phyloP scores from a whole-genome alignment of 768 basidiomycete species.

The Mycena polygramma region DNA sequence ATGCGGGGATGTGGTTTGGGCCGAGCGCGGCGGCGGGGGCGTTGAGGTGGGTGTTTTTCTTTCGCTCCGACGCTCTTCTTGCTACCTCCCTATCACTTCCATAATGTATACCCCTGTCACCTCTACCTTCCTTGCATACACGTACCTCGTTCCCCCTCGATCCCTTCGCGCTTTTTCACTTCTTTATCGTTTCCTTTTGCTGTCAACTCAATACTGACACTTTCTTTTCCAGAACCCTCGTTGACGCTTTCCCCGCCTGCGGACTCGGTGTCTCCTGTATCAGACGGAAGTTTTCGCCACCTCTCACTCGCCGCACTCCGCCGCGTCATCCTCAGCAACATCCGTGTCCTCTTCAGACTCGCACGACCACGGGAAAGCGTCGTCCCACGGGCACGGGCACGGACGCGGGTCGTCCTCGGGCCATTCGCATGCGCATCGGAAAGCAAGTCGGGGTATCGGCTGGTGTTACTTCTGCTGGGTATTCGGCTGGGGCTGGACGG shows the following conservation, averaged over 20 bases:
- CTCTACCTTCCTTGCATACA: too few species aligned
- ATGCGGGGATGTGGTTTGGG: constrained; percentile 3
- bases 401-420: too few species aligned
- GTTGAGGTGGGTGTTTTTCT: background rate
- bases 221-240: constrained; percentile 1
- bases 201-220: too few species aligned
- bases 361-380: background rate
- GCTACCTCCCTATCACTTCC: too few species aligned
- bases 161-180: too few species aligned
- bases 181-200: too few species aligned
- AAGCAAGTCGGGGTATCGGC: background rate
- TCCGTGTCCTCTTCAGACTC: background rate
- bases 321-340: too few species aligned
- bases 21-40: background rate
- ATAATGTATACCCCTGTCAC: too few species aligned
- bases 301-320: background rate
- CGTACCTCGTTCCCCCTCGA: too few species aligned
- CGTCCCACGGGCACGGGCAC: background rate
- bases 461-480: background rate
- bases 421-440: background rate
- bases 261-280: background rate
- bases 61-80: too few species aligned
- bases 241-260: constrained; percentile 4
- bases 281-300: background rate
- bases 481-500: background rate